Evolutionary conservation across 805 yeast species (phyloP), one percentile per base, ranked within the genome.

Genomic region (Yamadazyma laniorum): DNA sequence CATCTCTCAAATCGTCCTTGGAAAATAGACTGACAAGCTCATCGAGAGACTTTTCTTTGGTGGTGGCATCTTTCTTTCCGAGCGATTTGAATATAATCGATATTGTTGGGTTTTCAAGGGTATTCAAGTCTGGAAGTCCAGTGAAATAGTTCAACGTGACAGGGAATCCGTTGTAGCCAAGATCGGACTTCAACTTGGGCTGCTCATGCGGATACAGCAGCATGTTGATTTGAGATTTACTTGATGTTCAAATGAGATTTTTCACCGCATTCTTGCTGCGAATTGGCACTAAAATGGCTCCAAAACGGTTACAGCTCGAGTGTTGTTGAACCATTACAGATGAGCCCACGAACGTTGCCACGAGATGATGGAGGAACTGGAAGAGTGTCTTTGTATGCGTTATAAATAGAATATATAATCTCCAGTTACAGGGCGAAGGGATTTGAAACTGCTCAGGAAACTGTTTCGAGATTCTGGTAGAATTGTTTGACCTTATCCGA

Each of bases 1-100:
- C 42, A 4, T 50, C 42, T 22, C 55, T 42, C 15, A 27, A 27
- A 13, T 25, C 14, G 2, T 22, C 18, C 9, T 34, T 17, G 3
- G 75, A 44, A 3, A 68, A 50, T 21, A 83, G 54, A 6, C 44
- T 44, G 22, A 54, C 40, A 31, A 67, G 51, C 29, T 85, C 95
- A 5, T 48, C 55, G 18, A 88, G 64, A 1, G 93, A 88, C 54
- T 82, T 85, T 49, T 87, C 95, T 53, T 81, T 85, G 0, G 98
- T 91, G n/a, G 79, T 80, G 5, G 82, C 74, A 52, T 89, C 95
- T 53, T 84, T 77, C 59, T 89, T 90, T 56, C 83, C 56, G 34
- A 90, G 59, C 7, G 85, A 77, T 55, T 85, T 89, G 67, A 89
- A 83, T n/a, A 80, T 66, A 8, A 89, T 65, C 29, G 75, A 74